phyloP scores from a whole-genome alignment of 495 filamentous ascomycete genomes.

The Talaromyces adpressus region DNA sequence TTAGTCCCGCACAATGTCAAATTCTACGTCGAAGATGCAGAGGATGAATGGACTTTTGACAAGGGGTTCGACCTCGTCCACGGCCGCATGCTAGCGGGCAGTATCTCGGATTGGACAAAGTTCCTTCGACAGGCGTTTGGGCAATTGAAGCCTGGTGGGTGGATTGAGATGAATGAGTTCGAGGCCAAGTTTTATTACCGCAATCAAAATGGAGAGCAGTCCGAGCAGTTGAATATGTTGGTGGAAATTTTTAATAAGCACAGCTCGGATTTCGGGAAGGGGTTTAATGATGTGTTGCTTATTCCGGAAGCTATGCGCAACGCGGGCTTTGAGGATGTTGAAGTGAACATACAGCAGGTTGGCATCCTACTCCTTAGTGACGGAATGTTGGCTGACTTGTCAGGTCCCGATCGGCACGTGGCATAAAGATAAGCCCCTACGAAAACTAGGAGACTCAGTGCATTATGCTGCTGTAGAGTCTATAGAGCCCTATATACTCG shows the following conservation, averaged over 20 bases:
- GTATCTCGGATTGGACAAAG: slow-evolving; percentile 1
- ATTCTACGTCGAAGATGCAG: slow-evolving; percentile 44
- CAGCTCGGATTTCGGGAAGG: slow-evolving; percentile 30
- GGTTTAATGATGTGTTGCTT: slow-evolving; percentile 23
- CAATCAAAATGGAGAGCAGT: slow-evolving; percentile 28
- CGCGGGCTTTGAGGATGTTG: slow-evolving; percentile 28
- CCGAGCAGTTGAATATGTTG: slow-evolving; percentile 13
- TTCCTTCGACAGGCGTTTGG: neutral
- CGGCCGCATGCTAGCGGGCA: slow-evolving; percentile 10
- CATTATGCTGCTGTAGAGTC: neutral
- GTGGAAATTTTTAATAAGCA: slow-evolving; percentile 18
- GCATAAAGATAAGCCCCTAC: neutral
- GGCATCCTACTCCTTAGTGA: neutral
- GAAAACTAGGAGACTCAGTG: neutral
- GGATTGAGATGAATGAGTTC: slow-evolving; percentile 48
- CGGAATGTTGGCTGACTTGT: neutral
- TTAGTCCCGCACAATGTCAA: slow-evolving; percentile 41
- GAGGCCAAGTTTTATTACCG: slow-evolving; percentile 27
- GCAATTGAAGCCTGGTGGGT: slow-evolving; percentile 19
- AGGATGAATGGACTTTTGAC: slow-evolving; percentile 40
- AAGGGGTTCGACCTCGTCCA: slow-evolving; percentile 42
- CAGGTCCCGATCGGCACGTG: neutral
- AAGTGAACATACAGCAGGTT: slow-evolving; percentile 36
- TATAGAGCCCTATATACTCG: neutral
- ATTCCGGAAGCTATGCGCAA: slow-evolving; percentile 21